These are phyloP conservation scores for Nelumbo lutea DNA, from an alignment of 164 flowering plant genomes.

Conservation along the genomic window DNA sequence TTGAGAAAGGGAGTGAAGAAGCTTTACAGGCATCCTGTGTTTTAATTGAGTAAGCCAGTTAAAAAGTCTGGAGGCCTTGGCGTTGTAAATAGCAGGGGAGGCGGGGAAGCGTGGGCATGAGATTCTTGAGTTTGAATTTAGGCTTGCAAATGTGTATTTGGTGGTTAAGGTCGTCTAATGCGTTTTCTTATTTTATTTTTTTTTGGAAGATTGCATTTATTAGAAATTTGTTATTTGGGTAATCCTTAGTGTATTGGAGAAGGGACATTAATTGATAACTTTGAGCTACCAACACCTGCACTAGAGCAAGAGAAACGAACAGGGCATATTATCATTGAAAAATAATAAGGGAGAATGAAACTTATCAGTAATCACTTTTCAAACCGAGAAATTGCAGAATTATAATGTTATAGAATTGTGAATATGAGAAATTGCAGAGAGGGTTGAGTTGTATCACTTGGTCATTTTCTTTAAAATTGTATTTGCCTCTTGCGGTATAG, in stretches of 20 bases:
- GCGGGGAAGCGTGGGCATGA: slow-evolving; percentile 42
- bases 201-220: slow-evolving; percentile 1
- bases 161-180: slow-evolving; percentile 2
- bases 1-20: slow-evolving; percentile 62
- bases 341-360: too few relatives aligned
- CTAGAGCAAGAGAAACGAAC: slow-evolving; percentile 6
- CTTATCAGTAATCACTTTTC: too few relatives aligned
- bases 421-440: too few relatives aligned
- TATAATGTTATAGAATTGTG: too few relatives aligned
- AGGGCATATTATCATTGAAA: too few relatives aligned
- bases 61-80: slow-evolving; percentile 41
- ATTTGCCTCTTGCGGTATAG: too few relatives aligned
- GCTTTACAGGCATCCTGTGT: slow-evolving; percentile 66
- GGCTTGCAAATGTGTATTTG: not conserved
- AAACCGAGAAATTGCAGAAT: too few relatives aligned
- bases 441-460: too few relatives aligned
- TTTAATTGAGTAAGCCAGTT: slow-evolving; percentile 52
- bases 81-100: slow-evolving; percentile 36
- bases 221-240: not conserved
- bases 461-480: too few relatives aligned
- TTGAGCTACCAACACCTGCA: not conserved
- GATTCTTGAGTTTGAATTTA: not conserved
- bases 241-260: too few relatives aligned
- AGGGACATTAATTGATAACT: too few relatives aligned
- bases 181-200: not conserved